A percentile compares a stretch with the other conserved stretches of the same genome.
These are phyloP conservation scores for Daldinia concentrica DNA, from an alignment of 495 filamentous ascomycete genomes.

Conservation along the genomic window DNA sequence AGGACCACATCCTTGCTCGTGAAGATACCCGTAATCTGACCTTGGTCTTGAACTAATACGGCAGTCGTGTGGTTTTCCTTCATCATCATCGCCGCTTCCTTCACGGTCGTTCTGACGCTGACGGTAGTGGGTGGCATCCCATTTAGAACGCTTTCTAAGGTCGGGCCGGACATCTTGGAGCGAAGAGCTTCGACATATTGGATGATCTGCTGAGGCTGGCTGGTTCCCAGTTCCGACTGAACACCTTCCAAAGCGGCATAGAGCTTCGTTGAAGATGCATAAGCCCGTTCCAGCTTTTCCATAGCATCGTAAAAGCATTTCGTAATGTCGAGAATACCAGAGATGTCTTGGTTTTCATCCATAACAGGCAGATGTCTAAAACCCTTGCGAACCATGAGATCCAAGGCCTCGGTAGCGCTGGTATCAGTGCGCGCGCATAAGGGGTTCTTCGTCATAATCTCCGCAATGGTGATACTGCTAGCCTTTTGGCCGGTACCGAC, in stretches of 20 bases:
- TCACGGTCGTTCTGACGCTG: conserved; percentile 93
- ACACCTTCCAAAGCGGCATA: conserved; percentile 98
- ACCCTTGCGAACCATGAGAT: conserved; percentile 97
- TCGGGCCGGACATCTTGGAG: conserved; percentile 97
- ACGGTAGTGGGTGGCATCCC: conserved; percentile 93
- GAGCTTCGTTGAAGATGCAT: conserved; percentile 92
- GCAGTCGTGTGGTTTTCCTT: conserved; percentile 98
- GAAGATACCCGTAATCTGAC: conserved; percentile 97
- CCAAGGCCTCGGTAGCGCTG: conserved; percentile 94
- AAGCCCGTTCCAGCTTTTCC: conserved; percentile 98
- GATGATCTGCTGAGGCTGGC: conserved; percentile 97
- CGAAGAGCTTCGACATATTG: conserved; percentile 97
- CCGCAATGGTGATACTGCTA: conserved; percentile 86
- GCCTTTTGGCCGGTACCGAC: conserved; percentile 94
- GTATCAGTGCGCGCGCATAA: conserved; percentile 97
- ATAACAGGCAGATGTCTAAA: conserved; percentile 98
- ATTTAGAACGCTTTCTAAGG: conserved; percentile 91
- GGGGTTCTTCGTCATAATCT: conserved; percentile 99
- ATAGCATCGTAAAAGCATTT: conserved; percentile 99
- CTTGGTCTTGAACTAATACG: conserved; percentile 94
- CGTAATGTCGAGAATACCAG: conserved; percentile 97
- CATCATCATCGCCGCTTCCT: conserved; percentile 93
- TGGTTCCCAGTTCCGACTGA: conserved; percentile 96
- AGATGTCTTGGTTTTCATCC: conserved; percentile 99
- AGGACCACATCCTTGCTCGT: conserved; percentile 99